These are phyloP conservation scores for Saccharum officinarum DNA, from an alignment of 176 grass and related monocot species.

Conservation along the genomic window DNA sequence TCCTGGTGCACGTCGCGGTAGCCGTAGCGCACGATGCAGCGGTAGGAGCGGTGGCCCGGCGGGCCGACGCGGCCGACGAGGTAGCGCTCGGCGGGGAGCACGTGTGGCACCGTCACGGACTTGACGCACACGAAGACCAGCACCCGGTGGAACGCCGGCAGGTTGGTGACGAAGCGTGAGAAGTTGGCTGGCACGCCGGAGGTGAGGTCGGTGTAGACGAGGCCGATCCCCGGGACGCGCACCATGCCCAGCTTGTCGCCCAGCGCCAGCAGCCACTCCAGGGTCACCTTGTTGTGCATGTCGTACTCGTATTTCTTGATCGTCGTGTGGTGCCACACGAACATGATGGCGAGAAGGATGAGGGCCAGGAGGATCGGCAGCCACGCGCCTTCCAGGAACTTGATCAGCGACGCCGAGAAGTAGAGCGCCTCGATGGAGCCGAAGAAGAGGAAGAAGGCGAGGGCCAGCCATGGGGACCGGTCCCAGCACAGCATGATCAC, in stretches of 20 bases:
- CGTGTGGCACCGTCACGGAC: slow-evolving; percentile 75
- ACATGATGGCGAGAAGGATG: slow-evolving; percentile 79
- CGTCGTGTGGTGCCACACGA: slow-evolving; percentile 89
- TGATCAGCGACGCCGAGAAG: slow-evolving; percentile 94
- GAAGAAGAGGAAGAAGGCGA: slow-evolving; percentile 84
- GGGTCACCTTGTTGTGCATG: slow-evolving; percentile 90
- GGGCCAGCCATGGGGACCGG: slow-evolving; percentile 59
- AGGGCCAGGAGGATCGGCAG: slow-evolving; percentile 74
- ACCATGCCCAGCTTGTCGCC: slow-evolving; percentile 83
- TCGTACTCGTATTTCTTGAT: slow-evolving; percentile 97
- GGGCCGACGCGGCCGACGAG: slow-evolving; percentile 95
- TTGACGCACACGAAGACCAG: slow-evolving; percentile 98
- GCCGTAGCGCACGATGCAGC: slow-evolving; percentile 96
- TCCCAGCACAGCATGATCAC: slow-evolving; percentile 95
- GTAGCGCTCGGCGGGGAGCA: slow-evolving; percentile 86
- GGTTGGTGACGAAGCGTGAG: slow-evolving; percentile 95
- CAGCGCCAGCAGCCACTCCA: slow-evolving; percentile 88
- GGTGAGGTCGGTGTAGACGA: slow-evolving; percentile 94
- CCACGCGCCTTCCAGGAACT: slow-evolving; percentile 92
- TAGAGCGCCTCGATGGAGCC: slow-evolving; percentile 89
- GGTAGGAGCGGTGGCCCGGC: slow-evolving; percentile 68
- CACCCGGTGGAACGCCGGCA: slow-evolving; percentile 89
- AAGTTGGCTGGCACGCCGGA: slow-evolving; percentile 93
- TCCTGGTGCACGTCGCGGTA: slow-evolving; percentile 99
- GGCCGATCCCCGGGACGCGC: slow-evolving; percentile 91